Base-by-base conservation (phyloP, 2,329 filamentous ascomycete species). In the Dactylellina sp. region DNA sequence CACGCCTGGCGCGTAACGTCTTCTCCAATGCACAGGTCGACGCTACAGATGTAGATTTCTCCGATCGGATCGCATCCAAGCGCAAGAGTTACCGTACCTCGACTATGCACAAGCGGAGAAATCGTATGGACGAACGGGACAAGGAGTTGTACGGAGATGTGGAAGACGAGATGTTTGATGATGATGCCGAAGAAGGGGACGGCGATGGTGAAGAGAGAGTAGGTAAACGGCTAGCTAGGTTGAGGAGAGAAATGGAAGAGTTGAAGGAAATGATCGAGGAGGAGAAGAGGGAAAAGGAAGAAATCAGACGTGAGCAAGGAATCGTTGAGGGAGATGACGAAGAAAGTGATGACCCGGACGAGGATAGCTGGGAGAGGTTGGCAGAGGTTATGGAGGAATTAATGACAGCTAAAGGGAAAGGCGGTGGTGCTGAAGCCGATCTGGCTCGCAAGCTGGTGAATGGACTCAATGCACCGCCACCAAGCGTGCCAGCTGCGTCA, bases 241-340 rank as follows among this genome's bases (percentile, higher is more conserved):
- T 99, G 77, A 90, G 89, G 80, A 86, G 91, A 68, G 94, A 98
- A 81, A 87, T 96, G 7, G 89, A 91, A 78, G 92, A 91, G 78
- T 84, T 90, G 53, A 89, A 89, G 79, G 84, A 84, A 50, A 81
- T 84, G 78, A 78, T 84, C 28, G 61, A 74, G 18, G 57, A 74
- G 77, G 80, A 80, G 28, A 79, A 78, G 52, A 46, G 64, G 40
- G 87, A 90, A 71, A 87, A 87, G 71, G 84, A 85, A 39, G 86
- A 84, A 32, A 62, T 74, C 20, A 50, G 70, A 28, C 57, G 52
- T 9, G 70, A 74, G 20, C 79, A 85, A 83, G 76, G 83, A 83
- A 75, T 75, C 53, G 79, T 79, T 2, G 83, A 83, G 7, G 83
- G 85, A 11, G 79, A 80, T 1, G 81, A 79, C 11, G 79, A 79